Conservation (phyloP, 495 filamentous ascomycete genomes). For the Tricharina praecox region DNA sequence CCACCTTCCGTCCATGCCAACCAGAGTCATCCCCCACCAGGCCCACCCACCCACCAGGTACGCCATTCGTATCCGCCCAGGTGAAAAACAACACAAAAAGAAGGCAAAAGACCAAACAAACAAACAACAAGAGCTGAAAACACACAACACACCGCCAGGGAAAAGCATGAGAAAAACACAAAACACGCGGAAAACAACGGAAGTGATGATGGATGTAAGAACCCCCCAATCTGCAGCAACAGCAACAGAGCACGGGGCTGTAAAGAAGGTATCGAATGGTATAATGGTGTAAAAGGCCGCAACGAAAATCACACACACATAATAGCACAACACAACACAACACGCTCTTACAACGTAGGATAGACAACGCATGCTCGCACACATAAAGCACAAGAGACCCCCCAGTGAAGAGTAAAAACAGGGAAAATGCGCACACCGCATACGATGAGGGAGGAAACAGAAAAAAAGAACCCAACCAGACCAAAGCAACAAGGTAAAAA, state of each 20-base stretch:
- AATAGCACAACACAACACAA: slow-evolving; percentile 1
- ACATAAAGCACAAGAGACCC: slow-evolving; percentile 7
- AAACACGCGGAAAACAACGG: slow-evolving; percentile 12
- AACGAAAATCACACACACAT: slow-evolving; percentile 4
- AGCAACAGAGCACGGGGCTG: neutral
- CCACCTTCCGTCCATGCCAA: too few species aligned
- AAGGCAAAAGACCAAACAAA: too few species aligned
- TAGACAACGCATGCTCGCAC: too few species aligned
- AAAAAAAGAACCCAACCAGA: neutral
- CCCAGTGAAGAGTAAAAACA: slow-evolving; percentile 14
- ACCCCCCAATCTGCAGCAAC: slow-evolving; percentile 9
- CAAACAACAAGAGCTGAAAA: too few species aligned
- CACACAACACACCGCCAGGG: too few species aligned
- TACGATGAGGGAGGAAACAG: neutral
- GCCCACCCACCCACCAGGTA: too few species aligned
- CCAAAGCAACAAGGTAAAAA: neutral
- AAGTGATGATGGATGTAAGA: slow-evolving; percentile 13
- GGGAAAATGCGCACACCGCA: neutral
- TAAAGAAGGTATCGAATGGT: slow-evolving; percentile 6
- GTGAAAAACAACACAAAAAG: too few species aligned
- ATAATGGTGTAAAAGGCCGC: slow-evolving; percentile 1
- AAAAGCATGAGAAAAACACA: slow-evolving; percentile 6
- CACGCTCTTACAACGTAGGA: neutral
- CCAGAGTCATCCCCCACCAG: too few species aligned
- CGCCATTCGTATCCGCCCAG: too few species aligned